Evolutionary conservation across 73 alveolate species (phyloP).

Genomic region (Paramecium sexaurelia): DNA sequence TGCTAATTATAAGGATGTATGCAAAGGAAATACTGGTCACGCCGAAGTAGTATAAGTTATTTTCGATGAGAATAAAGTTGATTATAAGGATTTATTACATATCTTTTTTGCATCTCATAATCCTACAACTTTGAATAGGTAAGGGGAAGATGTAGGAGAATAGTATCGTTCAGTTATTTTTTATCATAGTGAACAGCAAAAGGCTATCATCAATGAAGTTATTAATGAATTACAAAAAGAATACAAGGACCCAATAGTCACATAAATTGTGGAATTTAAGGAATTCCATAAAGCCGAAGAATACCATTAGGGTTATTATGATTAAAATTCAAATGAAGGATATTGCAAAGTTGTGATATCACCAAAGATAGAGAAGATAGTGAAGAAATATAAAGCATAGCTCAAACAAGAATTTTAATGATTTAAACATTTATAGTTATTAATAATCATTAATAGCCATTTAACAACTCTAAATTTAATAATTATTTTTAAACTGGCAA

Average conservation of each 20-base stretch:
- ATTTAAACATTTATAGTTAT: not conserved
- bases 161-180: conserved; percentile 61
- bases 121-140: conserved; percentile 60
- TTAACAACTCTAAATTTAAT: not conserved
- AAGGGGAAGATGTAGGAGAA: conserved; percentile 61
- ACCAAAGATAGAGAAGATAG: conserved; percentile 60
- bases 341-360: conserved; percentile 60
- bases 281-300: conserved; percentile 60
- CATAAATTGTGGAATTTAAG: conserved; percentile 33
- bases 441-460: not conserved
- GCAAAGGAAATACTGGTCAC: conserved; percentile 52
- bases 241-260: conserved; percentile 39
- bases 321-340: conserved; percentile 46
- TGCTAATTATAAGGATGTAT: conserved; percentile 45
- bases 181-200: conserved; percentile 50
- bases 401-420: not conserved
- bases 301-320: conserved; percentile 61
- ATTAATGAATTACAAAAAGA: conserved; percentile 33
- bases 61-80: conserved; percentile 12
- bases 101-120: conserved; percentile 59
- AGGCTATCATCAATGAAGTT: not conserved
- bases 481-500: conserved; percentile 12
- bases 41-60: conserved; percentile 61
- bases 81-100: conserved; percentile 22
- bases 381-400: conserved; percentile 37